These are phyloP conservation scores for Macadamia integrifolia DNA, from an alignment of 164 flowering plant species.

Conservation along the genomic window DNA sequence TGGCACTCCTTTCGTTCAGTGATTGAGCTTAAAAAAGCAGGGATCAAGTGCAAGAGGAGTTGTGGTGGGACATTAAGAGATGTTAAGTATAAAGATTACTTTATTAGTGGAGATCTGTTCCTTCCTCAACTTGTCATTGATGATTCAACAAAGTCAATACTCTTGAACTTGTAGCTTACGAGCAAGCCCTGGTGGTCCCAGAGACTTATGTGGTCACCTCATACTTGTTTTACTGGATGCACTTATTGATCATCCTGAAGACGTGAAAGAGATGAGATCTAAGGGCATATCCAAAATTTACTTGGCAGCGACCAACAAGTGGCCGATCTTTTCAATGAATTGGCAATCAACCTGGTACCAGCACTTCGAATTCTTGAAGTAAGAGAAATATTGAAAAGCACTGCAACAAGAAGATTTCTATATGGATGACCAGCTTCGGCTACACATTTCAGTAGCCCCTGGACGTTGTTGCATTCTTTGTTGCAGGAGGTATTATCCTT, in stretches of 20 bases:
- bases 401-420: neutral
- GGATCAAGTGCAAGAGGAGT: slow-evolving; percentile 6
- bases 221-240: slow-evolving; percentile 16
- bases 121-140: slow-evolving; percentile 8
- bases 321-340: slow-evolving; percentile 13
- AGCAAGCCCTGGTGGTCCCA: neutral
- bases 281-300: slow-evolving; percentile 5
- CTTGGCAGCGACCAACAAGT: slow-evolving; percentile 13
- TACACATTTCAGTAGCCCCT: slow-evolving; percentile 9
- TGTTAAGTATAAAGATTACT: neutral
- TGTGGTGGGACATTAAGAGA: neutral
- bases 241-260: slow-evolving; percentile 8
- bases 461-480: neutral
- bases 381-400: neutral
- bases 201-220: slow-evolving; percentile 5
- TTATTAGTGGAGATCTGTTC: neutral
- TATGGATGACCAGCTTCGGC: neutral
- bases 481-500: no score
- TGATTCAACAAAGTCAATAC: neutral
- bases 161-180: slow-evolving; percentile 9
- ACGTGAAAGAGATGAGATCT: slow-evolving; percentile 9
- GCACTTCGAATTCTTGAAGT: neutral
- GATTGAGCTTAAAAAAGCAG: slow-evolving; percentile 4
- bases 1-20: slow-evolving; percentile 1
- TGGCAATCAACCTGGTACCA: neutral